phyloP scores from a whole-genome alignment of 306 rosid genomes.

The Macrotyloma uniflorum region DNA sequence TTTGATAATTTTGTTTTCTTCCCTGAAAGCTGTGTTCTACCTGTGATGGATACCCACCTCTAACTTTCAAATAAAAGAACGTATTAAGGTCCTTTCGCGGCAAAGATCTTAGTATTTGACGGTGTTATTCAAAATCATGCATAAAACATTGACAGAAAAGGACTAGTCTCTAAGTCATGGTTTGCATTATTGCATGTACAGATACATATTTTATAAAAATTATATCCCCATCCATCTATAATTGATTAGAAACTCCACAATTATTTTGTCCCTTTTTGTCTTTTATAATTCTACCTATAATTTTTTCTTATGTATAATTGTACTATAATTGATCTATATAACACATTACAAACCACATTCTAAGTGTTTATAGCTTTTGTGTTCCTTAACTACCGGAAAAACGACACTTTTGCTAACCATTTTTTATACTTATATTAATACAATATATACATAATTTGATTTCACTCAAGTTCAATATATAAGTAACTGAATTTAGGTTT shows the following conservation, averaged over 20 bases:
- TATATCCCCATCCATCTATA: neutral
- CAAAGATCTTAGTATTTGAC: slow-evolving; percentile 25
- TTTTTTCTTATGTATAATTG: neutral
- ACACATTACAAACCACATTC: neutral
- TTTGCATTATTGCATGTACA: neutral
- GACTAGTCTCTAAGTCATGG: slow-evolving; percentile 23
- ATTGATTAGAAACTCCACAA: neutral
- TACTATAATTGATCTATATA: slow-evolving; percentile 14
- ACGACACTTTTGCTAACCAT: neutral
- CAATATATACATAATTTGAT: no score
- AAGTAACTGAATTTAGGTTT: no score
- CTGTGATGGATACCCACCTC: slow-evolving; percentile 30
- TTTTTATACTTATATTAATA: no score
- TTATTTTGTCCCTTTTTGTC: slow-evolving; percentile 8
- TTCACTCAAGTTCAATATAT: no score
- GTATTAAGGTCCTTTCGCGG: neutral
- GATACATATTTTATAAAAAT: neutral
- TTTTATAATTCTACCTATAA: neutral
- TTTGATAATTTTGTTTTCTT: slow-evolving; percentile 20
- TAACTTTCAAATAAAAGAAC: slow-evolving; percentile 20
- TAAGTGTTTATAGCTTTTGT: neutral
- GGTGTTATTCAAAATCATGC: slow-evolving; percentile 24
- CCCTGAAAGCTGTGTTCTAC: slow-evolving; percentile 34
- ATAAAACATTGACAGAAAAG: slow-evolving; percentile 13
- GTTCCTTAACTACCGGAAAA: slow-evolving; percentile 24